Percentiles rank a stretch among this genome's conserved stretches.
phyloP scores from a whole-genome alignment of 306 rosid genomes.

The Cucurbita ficifolia region DNA sequence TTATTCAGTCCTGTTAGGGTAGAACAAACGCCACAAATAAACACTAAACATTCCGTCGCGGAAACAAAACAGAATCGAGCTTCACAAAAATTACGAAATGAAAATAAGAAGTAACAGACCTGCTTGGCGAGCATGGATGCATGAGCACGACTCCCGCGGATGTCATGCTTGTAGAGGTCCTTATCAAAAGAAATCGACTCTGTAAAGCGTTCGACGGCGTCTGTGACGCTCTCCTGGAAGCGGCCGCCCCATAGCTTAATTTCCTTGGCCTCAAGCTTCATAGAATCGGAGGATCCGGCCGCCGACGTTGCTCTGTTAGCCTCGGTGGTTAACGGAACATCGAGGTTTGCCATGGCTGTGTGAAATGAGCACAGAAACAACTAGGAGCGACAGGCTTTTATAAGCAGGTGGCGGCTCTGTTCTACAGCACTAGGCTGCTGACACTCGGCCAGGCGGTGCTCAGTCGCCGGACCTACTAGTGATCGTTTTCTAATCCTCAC shows the following conservation, averaged over 20 bases:
- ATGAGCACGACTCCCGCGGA: slow-evolving; percentile 72
- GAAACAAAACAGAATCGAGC: background rate
- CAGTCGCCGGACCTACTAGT: background rate
- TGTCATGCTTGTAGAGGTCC: slow-evolving; percentile 69
- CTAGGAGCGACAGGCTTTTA: background rate
- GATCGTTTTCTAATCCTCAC: no score
- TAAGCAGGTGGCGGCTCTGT: background rate
- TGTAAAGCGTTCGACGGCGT: slow-evolving; percentile 77
- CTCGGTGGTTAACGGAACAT: background rate
- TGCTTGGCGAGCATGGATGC: slow-evolving; percentile 93
- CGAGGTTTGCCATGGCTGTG: background rate
- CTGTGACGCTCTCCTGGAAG: slow-evolving; percentile 72
- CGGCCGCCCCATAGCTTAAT: slow-evolving; percentile 94
- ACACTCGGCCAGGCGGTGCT: background rate
- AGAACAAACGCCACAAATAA: background rate
- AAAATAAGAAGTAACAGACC: slow-evolving; percentile 15
- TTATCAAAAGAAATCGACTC: slow-evolving; percentile 84
- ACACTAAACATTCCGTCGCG: background rate
- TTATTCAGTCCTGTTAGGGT: background rate
- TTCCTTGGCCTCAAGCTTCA: slow-evolving; percentile 34
- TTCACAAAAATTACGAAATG: background rate
- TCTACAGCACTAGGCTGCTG: background rate
- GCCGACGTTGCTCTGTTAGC: background rate
- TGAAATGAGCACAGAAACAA: background rate
- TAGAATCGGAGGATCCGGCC: background rate